A percentile compares a stretch with the other conserved stretches of the same genome.
Evolutionary conservation across 2,329 filamentous ascomycete species (phyloP).

Genomic region (Arthrinium puccinioides): DNA sequence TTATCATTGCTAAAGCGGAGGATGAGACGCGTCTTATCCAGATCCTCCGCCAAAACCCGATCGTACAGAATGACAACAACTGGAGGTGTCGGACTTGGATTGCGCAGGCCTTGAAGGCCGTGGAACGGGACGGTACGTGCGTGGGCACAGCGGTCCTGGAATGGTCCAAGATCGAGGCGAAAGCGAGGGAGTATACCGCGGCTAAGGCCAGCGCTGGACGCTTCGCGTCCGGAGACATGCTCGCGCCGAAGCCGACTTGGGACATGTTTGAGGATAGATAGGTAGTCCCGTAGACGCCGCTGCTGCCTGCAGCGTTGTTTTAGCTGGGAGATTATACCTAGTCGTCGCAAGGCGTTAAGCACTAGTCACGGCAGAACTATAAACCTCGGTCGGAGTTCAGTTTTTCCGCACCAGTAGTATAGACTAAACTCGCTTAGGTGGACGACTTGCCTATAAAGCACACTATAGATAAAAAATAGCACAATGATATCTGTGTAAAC

Average conservation of each 20-base stretch:
- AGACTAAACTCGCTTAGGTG: too few species aligned
- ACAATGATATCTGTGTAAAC: too few species aligned
- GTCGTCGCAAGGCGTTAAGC: too few species aligned
- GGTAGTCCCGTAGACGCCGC: conserved; percentile 9
- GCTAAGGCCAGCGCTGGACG: conserved; percentile 20
- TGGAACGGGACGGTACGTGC: conserved; percentile 26
- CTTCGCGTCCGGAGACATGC: conserved; percentile 8
- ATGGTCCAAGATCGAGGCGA: conserved; percentile 27
- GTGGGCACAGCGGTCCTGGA: conserved; percentile 28
- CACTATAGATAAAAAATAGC: too few species aligned
- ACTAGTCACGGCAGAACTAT: too few species aligned
- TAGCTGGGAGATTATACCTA: too few species aligned
- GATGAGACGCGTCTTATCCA: conserved; percentile 23
- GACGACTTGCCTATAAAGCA: too few species aligned
- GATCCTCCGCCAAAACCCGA: conserved; percentile 22
- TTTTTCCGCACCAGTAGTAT: too few species aligned
- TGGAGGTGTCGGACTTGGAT: conserved; percentile 36
- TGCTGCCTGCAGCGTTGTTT: too few species aligned
- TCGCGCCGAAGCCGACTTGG: conserved; percentile 21
- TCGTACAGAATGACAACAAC: conserved; percentile 24
- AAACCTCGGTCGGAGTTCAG: too few species aligned
- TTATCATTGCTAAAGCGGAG: conserved; percentile 30
- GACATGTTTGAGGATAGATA: conserved; percentile 19
- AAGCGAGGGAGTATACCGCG: conserved; percentile 25
- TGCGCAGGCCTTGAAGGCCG: conserved; percentile 20